phyloP scores from a whole-genome alignment of 495 filamentous ascomycete species.

The Penicillium lagena region DNA sequence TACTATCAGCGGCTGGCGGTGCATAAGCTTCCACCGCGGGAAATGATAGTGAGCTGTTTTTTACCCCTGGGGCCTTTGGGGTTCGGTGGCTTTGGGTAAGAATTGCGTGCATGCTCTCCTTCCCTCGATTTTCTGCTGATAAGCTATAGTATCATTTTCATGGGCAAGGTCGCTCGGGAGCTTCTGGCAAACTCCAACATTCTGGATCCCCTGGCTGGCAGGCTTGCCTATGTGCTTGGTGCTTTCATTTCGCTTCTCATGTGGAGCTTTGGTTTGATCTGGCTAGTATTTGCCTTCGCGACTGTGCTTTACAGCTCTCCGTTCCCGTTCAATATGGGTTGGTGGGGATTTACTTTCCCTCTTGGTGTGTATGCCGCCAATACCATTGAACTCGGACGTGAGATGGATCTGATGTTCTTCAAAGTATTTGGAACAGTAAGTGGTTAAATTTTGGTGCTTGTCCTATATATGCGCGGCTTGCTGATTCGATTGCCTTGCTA shows the following conservation, averaged over 20 bases:
- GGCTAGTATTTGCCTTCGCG: slow-evolving; percentile 42
- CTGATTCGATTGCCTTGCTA: slow-evolving; percentile 3
- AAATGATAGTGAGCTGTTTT: slow-evolving; percentile 40
- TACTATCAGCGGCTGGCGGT: slow-evolving; percentile 43
- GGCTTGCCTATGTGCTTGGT: slow-evolving; percentile 35
- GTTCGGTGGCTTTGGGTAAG: slow-evolving; percentile 37
- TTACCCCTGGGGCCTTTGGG: slow-evolving; percentile 43
- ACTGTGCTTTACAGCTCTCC: slow-evolving; percentile 27
- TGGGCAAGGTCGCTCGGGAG: slow-evolving; percentile 33
- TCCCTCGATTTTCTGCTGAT: not conserved
- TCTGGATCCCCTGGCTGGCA: slow-evolving; percentile 23
- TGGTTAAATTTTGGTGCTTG: not conserved
- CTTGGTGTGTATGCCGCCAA: slow-evolving; percentile 48
- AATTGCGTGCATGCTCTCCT: not conserved
- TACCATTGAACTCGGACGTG: slow-evolving; percentile 37
- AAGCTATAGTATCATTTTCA: slow-evolving; percentile 25
- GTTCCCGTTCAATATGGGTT: slow-evolving; percentile 58
- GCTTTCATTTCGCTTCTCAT: slow-evolving; percentile 34
- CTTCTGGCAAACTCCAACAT: slow-evolving; percentile 20
- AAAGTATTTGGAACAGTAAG: slow-evolving; percentile 41
- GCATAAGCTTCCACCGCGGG: slow-evolving; percentile 37
- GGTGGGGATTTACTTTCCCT: slow-evolving; percentile 59
- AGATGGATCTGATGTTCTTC: slow-evolving; percentile 44
- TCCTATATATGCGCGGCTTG: not conserved
- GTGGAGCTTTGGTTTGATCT: slow-evolving; percentile 45